Conservation (phyloP, 2,329 filamentous ascomycete species). For the Monilinia polystroma region DNA sequence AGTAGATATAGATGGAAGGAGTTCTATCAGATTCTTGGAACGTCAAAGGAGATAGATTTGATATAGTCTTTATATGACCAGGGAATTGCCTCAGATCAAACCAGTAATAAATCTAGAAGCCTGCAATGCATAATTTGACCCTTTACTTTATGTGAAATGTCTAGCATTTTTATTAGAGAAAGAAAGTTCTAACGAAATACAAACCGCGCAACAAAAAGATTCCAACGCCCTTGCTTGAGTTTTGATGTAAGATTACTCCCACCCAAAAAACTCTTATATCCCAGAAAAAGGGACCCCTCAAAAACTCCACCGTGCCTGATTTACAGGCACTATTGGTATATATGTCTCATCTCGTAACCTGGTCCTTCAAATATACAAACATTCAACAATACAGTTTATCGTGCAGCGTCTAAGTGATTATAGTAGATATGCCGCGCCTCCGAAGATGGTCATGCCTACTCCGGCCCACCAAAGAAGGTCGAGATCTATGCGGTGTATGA, state of each 20-base stretch:
- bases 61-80: background rate
- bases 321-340: conserved; percentile 26
- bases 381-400: conserved; percentile 10
- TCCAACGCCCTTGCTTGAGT: conserved; percentile 20
- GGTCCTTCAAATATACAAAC: conserved; percentile 29
- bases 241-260: conserved; percentile 6
- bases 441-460: conserved; percentile 40
- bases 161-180: conserved; percentile 4
- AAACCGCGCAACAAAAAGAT: conserved; percentile 10
- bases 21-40: background rate
- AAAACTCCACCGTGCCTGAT: conserved; percentile 18
- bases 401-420: conserved; percentile 25
- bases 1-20: background rate
- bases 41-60: background rate
- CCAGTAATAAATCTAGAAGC: too few species aligned
- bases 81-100: background rate
- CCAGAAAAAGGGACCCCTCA: conserved; percentile 23
- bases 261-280: conserved; percentile 21
- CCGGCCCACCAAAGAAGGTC: conserved; percentile 40
- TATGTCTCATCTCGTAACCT: conserved; percentile 25
- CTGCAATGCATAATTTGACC: background rate
- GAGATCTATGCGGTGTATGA: conserved; percentile 34
- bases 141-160: background rate
- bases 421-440: conserved; percentile 40
- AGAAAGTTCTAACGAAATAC: background rate